These are phyloP conservation scores for Trypanosoma brucei DNA, from an alignment of 208 protist genomes.

Conservation along the genomic window DNA sequence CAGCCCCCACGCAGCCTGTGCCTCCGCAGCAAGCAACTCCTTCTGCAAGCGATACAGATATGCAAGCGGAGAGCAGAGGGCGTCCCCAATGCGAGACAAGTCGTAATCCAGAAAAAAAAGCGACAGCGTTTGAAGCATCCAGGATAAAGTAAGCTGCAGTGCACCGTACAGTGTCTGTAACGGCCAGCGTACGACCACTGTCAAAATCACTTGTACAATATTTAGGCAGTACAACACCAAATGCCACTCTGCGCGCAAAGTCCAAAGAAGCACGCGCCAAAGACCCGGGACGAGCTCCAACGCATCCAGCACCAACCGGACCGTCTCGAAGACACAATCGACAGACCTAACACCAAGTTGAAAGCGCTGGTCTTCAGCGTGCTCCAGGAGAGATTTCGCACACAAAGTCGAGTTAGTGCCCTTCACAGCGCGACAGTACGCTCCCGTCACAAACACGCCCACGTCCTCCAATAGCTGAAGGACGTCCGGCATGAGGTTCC, in stretches of 20 bases:
- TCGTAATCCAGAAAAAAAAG: neutral
- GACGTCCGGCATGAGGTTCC: neutral
- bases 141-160: neutral
- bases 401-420: slow-evolving; percentile 7
- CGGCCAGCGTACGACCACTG: neutral
- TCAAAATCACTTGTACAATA: neutral
- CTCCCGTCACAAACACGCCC: neutral
- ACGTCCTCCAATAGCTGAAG: neutral
- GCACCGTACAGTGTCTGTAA: neutral
- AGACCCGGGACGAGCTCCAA: slow-evolving; percentile 66
- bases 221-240: slow-evolving; percentile 21
- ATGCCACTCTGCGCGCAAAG: slow-evolving; percentile 41
- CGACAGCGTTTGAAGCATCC: neutral
- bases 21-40: slow-evolving; percentile 33
- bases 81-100: neutral
- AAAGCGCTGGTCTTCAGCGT: slow-evolving; percentile 21
- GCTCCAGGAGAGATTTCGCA: neutral
- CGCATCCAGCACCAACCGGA: slow-evolving; percentile 29
- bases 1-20: slow-evolving; percentile 8
- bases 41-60: slow-evolving; percentile 23
- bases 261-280: slow-evolving; percentile 36
- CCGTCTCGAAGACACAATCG: slow-evolving; percentile 14
- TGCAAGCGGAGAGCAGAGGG: neutral
- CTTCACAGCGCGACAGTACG: slow-evolving; percentile 1
- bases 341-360: slow-evolving; percentile 30